Evolutionary conservation across 2,329 filamentous ascomycete genomes (phyloP).

Genomic region (Lomentospora prolificans): DNA sequence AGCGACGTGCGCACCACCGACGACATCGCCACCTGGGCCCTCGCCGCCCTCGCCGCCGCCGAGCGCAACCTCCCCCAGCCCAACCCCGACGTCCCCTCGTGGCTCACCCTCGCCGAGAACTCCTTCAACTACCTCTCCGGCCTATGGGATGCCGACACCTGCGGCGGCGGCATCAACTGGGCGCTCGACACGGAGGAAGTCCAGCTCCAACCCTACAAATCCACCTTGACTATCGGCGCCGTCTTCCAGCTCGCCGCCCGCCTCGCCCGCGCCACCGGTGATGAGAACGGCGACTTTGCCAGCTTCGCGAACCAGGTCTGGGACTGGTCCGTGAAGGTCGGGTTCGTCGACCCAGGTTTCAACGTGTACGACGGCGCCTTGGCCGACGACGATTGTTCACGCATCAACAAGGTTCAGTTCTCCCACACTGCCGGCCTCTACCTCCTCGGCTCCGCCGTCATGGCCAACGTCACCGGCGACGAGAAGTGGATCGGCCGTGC

Average conservation of each 20-base stretch:
- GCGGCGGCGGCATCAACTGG: constrained; percentile 67
- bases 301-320: constrained; percentile 60
- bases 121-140: constrained; percentile 61
- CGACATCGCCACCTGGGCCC: constrained; percentile 66
- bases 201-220: constrained; percentile 74
- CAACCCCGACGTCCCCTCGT: constrained; percentile 44
- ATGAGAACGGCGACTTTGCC: constrained; percentile 43
- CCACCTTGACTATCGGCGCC: constrained; percentile 66
- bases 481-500: constrained; percentile 44
- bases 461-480: constrained; percentile 51
- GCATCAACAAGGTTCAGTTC: constrained; percentile 46
- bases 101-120: constrained; percentile 58
- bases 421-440: constrained; percentile 58
- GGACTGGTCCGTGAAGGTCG: constrained; percentile 50
- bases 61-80: constrained; percentile 59
- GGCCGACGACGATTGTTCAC: constrained; percentile 41
- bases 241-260: constrained; percentile 75
- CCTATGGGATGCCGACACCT: constrained; percentile 60
- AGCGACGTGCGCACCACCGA: constrained; percentile 62
- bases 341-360: constrained; percentile 45
- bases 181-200: constrained; percentile 69
- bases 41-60: constrained; percentile 56
- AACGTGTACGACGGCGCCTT: constrained; percentile 55
- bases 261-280: constrained; percentile 59
- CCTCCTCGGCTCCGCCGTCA: constrained; percentile 52